Evolutionary conservation across 176 grass and related monocot genomes (phyloP).

Genomic region (Poa pratensis): DNA sequence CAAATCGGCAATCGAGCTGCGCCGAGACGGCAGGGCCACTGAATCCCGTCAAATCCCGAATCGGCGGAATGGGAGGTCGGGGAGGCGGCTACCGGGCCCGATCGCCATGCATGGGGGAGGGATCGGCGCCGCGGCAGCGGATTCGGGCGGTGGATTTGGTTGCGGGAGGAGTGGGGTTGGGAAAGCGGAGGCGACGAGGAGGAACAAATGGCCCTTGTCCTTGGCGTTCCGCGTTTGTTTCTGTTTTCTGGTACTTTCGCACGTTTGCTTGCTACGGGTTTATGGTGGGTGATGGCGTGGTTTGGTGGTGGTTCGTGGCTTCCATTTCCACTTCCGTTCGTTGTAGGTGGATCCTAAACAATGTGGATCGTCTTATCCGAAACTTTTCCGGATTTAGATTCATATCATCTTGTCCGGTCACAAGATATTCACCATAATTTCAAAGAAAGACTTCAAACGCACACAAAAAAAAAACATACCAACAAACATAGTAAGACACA

Average conservation of each 20-base stretch:
- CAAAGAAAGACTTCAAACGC: too few relatives aligned
- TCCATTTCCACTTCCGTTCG: background rate
- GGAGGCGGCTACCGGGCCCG: background rate
- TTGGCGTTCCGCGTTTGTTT: background rate
- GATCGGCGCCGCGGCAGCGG: slow-evolving; percentile 24
- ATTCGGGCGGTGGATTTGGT: slow-evolving; percentile 38
- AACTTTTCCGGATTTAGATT: background rate
- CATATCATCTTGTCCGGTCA: too few relatives aligned
- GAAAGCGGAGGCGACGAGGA: slow-evolving; percentile 45
- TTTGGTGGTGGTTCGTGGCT: slow-evolving; percentile 6
- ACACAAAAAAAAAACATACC: too few relatives aligned
- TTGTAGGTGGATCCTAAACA: background rate
- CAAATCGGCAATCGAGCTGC: slow-evolving; percentile 37
- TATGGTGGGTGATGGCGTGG: background rate
- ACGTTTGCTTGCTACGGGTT: background rate
- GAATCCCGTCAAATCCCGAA: slow-evolving; percentile 43
- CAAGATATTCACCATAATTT: too few relatives aligned
- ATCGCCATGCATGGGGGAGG: slow-evolving; percentile 14
- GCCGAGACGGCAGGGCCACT: background rate
- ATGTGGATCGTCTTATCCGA: background rate
- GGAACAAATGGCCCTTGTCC: slow-evolving; percentile 13
- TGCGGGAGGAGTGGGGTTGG: background rate
- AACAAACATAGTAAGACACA: too few relatives aligned
- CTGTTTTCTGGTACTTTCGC: background rate
- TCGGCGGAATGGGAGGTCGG: background rate